Conservation (phyloP, 2,329 filamentous ascomycete genomes). For the Epichloe coenophiala region DNA sequence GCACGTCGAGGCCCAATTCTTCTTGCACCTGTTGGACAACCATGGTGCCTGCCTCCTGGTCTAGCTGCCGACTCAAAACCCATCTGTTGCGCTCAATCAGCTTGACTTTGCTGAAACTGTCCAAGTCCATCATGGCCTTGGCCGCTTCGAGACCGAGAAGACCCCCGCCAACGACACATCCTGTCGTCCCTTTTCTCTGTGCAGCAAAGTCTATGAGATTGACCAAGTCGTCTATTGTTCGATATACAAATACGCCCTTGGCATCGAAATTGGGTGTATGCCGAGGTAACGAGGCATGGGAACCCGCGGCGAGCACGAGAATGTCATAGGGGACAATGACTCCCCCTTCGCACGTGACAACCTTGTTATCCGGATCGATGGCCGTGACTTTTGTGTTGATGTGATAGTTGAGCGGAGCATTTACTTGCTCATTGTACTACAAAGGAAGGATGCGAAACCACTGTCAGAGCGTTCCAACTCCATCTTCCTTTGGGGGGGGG, state of each 20-base stretch:
- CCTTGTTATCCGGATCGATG: slow-evolving; percentile 50
- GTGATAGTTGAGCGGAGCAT: slow-evolving; percentile 59
- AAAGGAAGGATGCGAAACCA: neutral
- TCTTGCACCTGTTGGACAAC: slow-evolving; percentile 68
- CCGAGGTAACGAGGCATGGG: slow-evolving; percentile 60
- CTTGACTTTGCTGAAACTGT: slow-evolving; percentile 59
- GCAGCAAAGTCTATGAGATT: slow-evolving; percentile 62
- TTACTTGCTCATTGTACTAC: slow-evolving; percentile 52
- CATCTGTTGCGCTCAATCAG: slow-evolving; percentile 73
- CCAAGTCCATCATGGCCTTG: slow-evolving; percentile 80
- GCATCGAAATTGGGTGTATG: slow-evolving; percentile 68
- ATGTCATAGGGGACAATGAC: slow-evolving; percentile 62
- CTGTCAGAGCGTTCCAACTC: neutral
- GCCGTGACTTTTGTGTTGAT: slow-evolving; percentile 58
- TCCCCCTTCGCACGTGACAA: slow-evolving; percentile 57
- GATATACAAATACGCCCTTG: slow-evolving; percentile 76
- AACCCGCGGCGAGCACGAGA: slow-evolving; percentile 75
- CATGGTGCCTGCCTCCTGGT: slow-evolving; percentile 66
- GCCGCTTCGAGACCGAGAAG: slow-evolving; percentile 78
- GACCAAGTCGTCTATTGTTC: slow-evolving; percentile 71
- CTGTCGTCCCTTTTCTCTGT: slow-evolving; percentile 51
- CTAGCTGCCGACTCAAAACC: slow-evolving; percentile 72
- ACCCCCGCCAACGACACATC: slow-evolving; percentile 71
- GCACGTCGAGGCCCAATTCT: slow-evolving; percentile 67
- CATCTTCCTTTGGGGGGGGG: neutral